Evolutionary conservation across 768 basidiomycete species (phyloP).

Genomic region (Rhodotorula kratochvilovae): DNA sequence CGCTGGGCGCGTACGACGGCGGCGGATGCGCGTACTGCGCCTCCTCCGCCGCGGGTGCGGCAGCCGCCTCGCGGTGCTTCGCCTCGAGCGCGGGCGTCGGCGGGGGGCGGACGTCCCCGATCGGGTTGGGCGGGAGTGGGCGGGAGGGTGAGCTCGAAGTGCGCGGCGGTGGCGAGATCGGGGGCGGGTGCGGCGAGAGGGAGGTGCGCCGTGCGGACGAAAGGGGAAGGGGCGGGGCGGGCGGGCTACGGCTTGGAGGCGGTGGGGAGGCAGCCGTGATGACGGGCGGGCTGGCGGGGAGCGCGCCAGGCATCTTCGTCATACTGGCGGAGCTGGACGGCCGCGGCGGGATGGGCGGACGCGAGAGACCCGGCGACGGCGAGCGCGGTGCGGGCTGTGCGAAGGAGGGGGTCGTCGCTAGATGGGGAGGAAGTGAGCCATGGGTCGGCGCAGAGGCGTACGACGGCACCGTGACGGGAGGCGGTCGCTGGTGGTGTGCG

Average conservation of each 20-base stretch:
- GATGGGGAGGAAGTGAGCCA: no score
- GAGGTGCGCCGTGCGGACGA: not conserved
- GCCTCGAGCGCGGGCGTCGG: not conserved
- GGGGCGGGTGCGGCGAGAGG: not conserved
- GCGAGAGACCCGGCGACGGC: not conserved
- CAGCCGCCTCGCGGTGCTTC: not conserved
- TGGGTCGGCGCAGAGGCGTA: not conserved
- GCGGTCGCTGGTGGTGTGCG: no score
- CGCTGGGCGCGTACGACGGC: not conserved
- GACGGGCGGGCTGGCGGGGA: not conserved
- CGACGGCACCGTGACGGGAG: not conserved
- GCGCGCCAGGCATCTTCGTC: not conserved
- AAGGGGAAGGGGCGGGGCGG: no score
- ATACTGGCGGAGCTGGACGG: not conserved
- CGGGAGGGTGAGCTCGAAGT: not conserved
- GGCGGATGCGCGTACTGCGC: not conserved
- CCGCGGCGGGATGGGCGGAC: not conserved
- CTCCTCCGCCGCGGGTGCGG: no score
- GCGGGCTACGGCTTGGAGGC: not conserved
- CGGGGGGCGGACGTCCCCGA: not conserved
- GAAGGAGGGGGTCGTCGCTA: not conserved
- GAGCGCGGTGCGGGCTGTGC: not conserved
- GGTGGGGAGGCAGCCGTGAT: not conserved
- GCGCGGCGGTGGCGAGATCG: not conserved
- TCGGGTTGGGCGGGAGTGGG: slow-evolving; percentile 10